Conservation (phyloP, 306 rosid species). For the Prunus salicina region DNA sequence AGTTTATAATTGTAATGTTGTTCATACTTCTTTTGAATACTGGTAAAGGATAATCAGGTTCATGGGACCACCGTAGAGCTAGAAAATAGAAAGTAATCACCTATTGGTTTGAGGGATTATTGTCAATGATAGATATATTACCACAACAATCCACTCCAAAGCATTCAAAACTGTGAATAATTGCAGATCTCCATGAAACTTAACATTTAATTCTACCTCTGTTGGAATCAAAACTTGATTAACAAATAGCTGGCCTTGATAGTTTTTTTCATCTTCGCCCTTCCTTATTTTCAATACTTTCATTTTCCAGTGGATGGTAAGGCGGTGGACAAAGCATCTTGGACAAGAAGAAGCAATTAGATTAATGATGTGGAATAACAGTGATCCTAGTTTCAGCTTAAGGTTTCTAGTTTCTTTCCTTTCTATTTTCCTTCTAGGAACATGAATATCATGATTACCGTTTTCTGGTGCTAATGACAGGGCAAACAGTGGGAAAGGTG, state of each 20-base stretch:
- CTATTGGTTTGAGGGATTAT: neutral
- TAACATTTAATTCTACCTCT: neutral
- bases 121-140: neutral
- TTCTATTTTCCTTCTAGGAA: slow-evolving; percentile 12
- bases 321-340: slow-evolving; percentile 76
- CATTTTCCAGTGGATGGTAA: slow-evolving; percentile 75
- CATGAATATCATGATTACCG: slow-evolving; percentile 4
- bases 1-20: slow-evolving; percentile 28
- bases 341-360: slow-evolving; percentile 82
- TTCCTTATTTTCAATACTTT: neutral
- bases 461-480: slow-evolving; percentile 44
- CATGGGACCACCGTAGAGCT: neutral
- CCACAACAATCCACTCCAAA: neutral
- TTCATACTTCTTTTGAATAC: neutral
- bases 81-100: neutral
- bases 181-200: neutral
- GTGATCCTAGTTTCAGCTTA: slow-evolving; percentile 79
- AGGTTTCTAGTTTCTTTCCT: slow-evolving; percentile 44
- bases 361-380: slow-evolving; percentile 84
- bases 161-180: neutral
- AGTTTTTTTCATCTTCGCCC: neutral
- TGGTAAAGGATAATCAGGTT: neutral
- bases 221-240: neutral
- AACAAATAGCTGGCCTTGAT: neutral
- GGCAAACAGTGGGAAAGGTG: slow-evolving; percentile 59